Percentiles rank a stretch among this genome's conserved stretches.
Evolutionary conservation across 768 basidiomycete species (phyloP).

Genomic region (Mycena crocata): DNA sequence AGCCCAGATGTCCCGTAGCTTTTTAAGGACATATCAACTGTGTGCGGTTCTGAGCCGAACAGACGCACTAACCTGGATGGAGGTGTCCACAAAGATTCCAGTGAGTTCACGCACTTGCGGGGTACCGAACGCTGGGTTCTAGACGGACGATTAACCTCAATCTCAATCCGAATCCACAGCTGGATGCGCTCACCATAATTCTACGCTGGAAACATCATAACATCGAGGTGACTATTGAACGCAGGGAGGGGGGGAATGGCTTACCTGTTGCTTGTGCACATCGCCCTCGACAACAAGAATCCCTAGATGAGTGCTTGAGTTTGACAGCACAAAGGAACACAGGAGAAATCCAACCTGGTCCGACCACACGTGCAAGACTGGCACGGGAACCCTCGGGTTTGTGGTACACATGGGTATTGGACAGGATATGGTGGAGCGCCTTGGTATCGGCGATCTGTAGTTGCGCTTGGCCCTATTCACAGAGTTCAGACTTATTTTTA

Average conservation of each 20-base stretch:
- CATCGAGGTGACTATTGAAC: neutral
- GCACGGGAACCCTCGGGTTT: conserved; percentile 49
- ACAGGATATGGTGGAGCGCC: conserved; percentile 63
- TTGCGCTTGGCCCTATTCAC: conserved; percentile 29
- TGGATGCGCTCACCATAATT: conserved; percentile 34
- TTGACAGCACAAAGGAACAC: neutral
- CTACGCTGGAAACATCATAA: conserved; percentile 30
- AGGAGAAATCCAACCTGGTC: conserved; percentile 23
- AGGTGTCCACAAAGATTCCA: conserved; percentile 52
- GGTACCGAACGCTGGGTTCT: conserved; percentile 62
- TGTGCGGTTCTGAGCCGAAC: too few species aligned
- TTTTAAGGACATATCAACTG: too few species aligned
- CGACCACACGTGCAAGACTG: conserved; percentile 43
- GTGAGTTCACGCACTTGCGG: conserved; percentile 57
- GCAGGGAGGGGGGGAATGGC: neutral
- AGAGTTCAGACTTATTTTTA: neutral
- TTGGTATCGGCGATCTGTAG: conserved; percentile 61
- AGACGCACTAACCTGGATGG: conserved; percentile 41
- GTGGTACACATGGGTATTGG: conserved; percentile 54
- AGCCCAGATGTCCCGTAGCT: too few species aligned
- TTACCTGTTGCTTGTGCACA: conserved; percentile 36
- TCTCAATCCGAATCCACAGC: neutral
- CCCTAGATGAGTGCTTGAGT: conserved; percentile 37
- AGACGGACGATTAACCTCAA: neutral
- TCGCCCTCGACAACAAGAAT: conserved; percentile 45